A percentile compares a stretch with the other conserved stretches of the same genome.
These are phyloP conservation scores for Elongisporangium undulatum DNA, from an alignment of 352 stramenopile species.

Conservation along the genomic window DNA sequence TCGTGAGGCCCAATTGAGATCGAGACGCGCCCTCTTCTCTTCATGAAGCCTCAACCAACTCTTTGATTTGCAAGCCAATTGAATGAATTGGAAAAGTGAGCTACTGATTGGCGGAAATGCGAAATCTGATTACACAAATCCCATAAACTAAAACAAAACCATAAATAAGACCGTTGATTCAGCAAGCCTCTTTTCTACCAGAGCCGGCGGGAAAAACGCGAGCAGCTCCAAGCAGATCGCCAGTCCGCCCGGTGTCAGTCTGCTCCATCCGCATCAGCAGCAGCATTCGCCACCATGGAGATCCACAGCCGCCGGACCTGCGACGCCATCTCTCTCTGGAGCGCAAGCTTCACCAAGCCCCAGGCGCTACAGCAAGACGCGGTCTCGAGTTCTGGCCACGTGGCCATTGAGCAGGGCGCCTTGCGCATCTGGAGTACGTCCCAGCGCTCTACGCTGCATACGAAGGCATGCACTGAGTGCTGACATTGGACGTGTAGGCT, in stretches of 20 bases:
- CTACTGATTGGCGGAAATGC: not conserved
- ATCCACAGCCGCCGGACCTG: slow-evolving; percentile 32
- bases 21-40: too few species aligned
- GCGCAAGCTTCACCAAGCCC: slow-evolving; percentile 13
- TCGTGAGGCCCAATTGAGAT: too few species aligned
- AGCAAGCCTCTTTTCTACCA: too few species aligned
- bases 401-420: slow-evolving; percentile 9
- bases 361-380: slow-evolving; percentile 14
- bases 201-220: not conserved
- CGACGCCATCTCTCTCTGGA: slow-evolving; percentile 28
- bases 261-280: not conserved
- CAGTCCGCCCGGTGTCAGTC: not conserved
- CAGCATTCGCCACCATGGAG: slow-evolving; percentile 11
- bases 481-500: not conserved
- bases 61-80: not conserved
- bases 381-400: slow-evolving; percentile 13
- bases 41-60: too few species aligned
- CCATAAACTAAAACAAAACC: not conserved
- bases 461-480: not conserved
- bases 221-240: not conserved
- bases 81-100: not conserved
- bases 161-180: not conserved
- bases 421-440: slow-evolving; percentile 10
- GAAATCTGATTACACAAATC: not conserved
- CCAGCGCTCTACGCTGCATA: not conserved